Percentiles rank a stretch among this genome's conserved stretches.
Evolutionary conservation across 208 protist genomes (phyloP).

Genomic region (Leishmania amazonensis): DNA sequence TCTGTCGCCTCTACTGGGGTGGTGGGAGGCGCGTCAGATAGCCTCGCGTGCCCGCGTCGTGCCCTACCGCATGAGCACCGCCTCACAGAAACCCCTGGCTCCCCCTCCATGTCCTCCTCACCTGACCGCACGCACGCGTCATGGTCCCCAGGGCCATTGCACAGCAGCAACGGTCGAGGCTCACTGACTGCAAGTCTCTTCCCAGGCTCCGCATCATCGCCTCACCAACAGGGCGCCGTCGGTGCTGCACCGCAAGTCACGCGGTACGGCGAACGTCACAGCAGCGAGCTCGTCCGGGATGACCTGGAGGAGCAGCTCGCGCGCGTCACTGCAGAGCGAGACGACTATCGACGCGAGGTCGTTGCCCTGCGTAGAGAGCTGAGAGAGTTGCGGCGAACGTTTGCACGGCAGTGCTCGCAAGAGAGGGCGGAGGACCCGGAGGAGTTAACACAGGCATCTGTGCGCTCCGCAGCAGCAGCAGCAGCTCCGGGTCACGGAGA

Average conservation of each 20-base stretch:
- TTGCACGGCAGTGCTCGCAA: neutral
- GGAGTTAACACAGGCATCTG: neutral
- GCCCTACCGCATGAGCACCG: constrained; percentile 29
- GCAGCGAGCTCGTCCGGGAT: neutral
- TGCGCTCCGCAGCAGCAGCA: neutral
- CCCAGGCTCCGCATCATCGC: neutral
- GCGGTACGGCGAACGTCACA: neutral
- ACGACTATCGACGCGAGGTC: constrained; percentile 27
- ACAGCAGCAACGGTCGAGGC: neutral
- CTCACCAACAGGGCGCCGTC: neutral
- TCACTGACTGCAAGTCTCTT: neutral
- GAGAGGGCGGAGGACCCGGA: neutral
- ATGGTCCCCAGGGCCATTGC: neutral
- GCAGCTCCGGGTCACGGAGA: neutral
- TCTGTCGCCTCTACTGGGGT: neutral
- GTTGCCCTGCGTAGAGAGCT: constrained; percentile 23
- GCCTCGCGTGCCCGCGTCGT: constrained; percentile 23
- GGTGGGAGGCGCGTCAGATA: constrained; percentile 25
- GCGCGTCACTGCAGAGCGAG: constrained; percentile 31
- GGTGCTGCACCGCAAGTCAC: neutral
- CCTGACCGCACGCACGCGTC: neutral
- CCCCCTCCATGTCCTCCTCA: constrained; percentile 3
- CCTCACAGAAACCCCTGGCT: constrained; percentile 15
- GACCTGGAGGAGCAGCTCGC: constrained; percentile 27
- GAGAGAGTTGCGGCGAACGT: constrained; percentile 7